Base-by-base conservation (phyloP, 23 red algal genomes). In the Gracilaria caudata region DNA sequence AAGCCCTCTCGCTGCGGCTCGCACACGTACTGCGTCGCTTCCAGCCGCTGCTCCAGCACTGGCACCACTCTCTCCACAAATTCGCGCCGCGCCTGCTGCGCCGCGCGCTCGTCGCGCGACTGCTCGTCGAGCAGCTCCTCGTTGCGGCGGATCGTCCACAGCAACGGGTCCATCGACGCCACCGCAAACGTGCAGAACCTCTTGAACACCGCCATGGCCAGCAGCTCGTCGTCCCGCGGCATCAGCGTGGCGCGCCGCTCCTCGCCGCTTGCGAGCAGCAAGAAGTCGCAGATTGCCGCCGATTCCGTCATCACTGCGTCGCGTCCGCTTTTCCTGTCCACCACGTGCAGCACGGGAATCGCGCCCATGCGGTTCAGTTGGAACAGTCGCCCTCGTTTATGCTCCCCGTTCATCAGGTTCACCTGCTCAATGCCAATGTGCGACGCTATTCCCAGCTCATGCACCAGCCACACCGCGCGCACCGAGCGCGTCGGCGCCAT, bases 251-350 rank as follows among this genome's bases (percentile, higher is more conserved):
- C 46, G 46, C 46, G 46, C 59, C n/a, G 59, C 20, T 64, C n/a
- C 6, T 64, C n/a, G n/a, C n/a, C 7, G 9, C 8, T 20, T 13
- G n/a, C 9, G 9, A 8, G 11, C 7, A 64, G 59, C 28, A 86
- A 60, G 16, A 87, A 87, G 64, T 33, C 41, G 44, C 83, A 87
- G 9, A 87, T 87, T 7, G 66, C 83, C 14, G 45, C 83, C 41
- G 58, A 70, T 77, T 87, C 83, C 29, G 83, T 87, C 40, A 76
- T 5, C 21, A 39, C 35, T 7, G 54, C 19, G 9, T 57, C 19
- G 12, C 76, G 33, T 21, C 49, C 43, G 35, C 61, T 44, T 7
- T 19, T 14, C 41, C 55, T 72, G 66, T 86, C 32, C 0, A 34
- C 7, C 21, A 86, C 25, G 29, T 24, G 28, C 26, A 86, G 63